Conservation (phyloP, 225 moss, liverwort and hornwort genomes). For the Pleurozium schreberi region DNA sequence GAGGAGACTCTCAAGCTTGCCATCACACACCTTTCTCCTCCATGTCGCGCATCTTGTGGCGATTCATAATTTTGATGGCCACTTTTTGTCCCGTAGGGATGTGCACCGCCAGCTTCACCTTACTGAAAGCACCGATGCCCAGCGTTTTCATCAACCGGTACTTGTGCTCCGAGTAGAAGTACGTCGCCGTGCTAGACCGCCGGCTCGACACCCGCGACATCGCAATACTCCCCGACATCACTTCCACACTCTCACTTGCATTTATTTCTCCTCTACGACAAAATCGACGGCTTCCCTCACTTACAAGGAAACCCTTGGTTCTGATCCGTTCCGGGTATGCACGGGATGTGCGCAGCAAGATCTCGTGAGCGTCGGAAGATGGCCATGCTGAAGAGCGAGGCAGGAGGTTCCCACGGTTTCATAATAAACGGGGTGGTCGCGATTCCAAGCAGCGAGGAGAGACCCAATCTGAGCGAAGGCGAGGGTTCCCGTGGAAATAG, state of each 20-base stretch:
- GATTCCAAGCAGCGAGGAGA: background rate
- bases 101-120: conserved; percentile 88
- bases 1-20: background rate
- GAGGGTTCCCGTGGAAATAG: background rate
- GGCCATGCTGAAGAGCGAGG: conserved; percentile 15
- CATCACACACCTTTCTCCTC: conserved; percentile 62
- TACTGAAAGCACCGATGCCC: conserved; percentile 89
- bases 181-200: conserved; percentile 33
- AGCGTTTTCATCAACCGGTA: conserved; percentile 78
- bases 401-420: conserved; percentile 7
- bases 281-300: background rate
- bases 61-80: conserved; percentile 86
- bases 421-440: background rate
- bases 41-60: conserved; percentile 88
- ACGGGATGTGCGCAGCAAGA: background rate
- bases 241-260: background rate
- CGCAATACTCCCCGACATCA: conserved; percentile 43
- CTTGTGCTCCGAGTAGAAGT: conserved; percentile 65
- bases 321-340: background rate
- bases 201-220: conserved; percentile 32
- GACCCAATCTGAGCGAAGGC: background rate
- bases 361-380: conserved; percentile 22
- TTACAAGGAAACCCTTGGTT: background rate
- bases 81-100: conserved; percentile 74
- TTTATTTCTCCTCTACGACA: background rate